A percentile compares a stretch with the other conserved stretches of the same genome.
These are phyloP conservation scores for Colletotrichum filicis DNA, from an alignment of 2,329 filamentous ascomycete species.

Conservation along the genomic window DNA sequence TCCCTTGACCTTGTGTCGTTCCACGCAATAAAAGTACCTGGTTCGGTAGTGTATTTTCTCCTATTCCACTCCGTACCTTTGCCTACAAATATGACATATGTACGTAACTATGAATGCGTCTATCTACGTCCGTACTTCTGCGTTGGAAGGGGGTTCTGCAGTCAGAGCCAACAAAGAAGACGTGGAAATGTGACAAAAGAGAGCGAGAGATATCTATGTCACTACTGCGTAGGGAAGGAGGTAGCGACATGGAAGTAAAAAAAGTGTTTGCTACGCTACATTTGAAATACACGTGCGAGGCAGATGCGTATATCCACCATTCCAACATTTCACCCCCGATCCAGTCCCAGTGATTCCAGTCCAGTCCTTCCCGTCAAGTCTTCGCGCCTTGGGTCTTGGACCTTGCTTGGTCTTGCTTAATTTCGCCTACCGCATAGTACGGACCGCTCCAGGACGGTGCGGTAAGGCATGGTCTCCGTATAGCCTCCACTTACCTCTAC, in stretches of 20 bases:
- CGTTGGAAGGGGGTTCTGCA: not conserved
- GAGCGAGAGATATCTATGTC: not conserved
- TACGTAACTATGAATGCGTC: not conserved
- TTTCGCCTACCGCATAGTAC: constrained; percentile 28
- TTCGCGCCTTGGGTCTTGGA: too few relatives aligned
- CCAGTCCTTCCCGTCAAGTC: too few relatives aligned
- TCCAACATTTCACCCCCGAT: not conserved
- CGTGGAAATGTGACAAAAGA: not conserved
- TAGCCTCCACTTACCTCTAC: too few relatives aligned
- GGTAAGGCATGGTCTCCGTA: not conserved
- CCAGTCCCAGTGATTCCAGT: not conserved
- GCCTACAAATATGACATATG: not conserved
- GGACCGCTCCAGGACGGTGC: constrained; percentile 16
- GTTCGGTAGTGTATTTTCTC: too few relatives aligned
- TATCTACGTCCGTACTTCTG: not conserved
- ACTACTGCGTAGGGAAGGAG: too few relatives aligned
- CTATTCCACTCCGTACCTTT: too few relatives aligned
- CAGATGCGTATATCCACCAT: not conserved
- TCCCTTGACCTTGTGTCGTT: not conserved
- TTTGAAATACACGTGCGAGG: not conserved
- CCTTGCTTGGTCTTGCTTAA: constrained; percentile 12
- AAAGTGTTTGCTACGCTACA: not conserved
- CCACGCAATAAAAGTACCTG: not conserved
- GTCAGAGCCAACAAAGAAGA: not conserved
- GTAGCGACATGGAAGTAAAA: not conserved